Evolutionary conservation across 176 grass and related monocot genomes (phyloP), one percentile per base, ranked within the genome.

Genomic region (Carex parvula): DNA sequence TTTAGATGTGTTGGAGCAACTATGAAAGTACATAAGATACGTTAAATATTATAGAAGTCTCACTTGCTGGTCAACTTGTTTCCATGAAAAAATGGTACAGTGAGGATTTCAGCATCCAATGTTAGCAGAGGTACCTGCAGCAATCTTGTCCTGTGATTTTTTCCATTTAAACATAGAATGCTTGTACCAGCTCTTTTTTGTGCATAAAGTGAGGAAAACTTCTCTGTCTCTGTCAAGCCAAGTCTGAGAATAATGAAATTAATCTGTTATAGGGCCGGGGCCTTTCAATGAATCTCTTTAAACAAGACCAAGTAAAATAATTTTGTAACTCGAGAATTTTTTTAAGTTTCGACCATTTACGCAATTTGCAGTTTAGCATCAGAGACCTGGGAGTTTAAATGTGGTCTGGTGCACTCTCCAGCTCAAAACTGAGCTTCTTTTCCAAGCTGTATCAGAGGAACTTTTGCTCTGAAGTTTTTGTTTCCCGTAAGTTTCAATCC

Each of bases 391-490:
- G 44, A 50, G 3, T 73, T 73, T 20, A 76, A 50, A 82, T 82
- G 80, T 67, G 32, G 80, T 39, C 41, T 29, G 6, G 21, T 82
- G 18, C 39, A 48, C 5, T 82, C 39, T 82, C 35, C 30, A 64
- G 41, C 62, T 53, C 60, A 9, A 82, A 64, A 16, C 8, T 14
- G 3, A 48, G 20, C 42, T 26, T 66, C 80, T 39, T 67, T 77
- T 73, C 85, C 41, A 83, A 61, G 37, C 53, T 87, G 2, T n/a
- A 75, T 32, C 24, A 35, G 22, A 86, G 67, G 37, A 35, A 13
- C 22, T 87, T 87, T 20, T 72, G 66, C 22, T 76, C 85, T 5
- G 67, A 83, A 59, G 83, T 87, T 59, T 87, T 87, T 82, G 79
- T 82, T 44, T 72, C 79, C 37, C 57, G 85, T 83, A 76, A 86